phyloP scores from a whole-genome alignment of 495 filamentous ascomycete genomes.

The Staphylotrichum tortipilum region DNA sequence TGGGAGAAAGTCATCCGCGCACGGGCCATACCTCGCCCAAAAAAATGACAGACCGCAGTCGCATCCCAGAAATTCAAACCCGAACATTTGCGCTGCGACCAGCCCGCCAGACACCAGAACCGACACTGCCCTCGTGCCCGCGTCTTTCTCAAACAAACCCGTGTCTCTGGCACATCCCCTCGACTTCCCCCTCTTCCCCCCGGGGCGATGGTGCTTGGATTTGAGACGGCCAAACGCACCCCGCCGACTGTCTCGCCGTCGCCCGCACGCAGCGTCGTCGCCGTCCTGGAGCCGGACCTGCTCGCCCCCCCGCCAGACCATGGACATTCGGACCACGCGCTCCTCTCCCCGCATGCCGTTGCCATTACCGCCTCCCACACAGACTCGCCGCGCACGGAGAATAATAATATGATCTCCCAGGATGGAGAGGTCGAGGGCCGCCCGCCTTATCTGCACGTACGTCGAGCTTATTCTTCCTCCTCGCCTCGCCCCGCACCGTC shows the following conservation, averaged over 20 bases:
- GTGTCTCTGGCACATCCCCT: too few relatives aligned
- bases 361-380: constrained; percentile 9
- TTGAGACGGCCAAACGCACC: constrained; percentile 14
- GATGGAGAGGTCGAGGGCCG: constrained; percentile 36
- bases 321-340: constrained; percentile 29
- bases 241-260: constrained; percentile 9
- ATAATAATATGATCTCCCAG: constrained; percentile 33
- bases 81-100: constrained; percentile 9
- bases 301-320: constrained; percentile 23
- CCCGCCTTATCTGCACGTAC: constrained; percentile 40
- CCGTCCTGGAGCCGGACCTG: constrained; percentile 2
- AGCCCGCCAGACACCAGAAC: too few relatives aligned
- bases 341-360: constrained; percentile 22
- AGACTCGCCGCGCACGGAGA: constrained; percentile 18
- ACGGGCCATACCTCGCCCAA: constrained; percentile 14
- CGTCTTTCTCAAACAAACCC: too few relatives aligned
- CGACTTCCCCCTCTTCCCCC: constrained; percentile 1
- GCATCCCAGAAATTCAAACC: constrained; percentile 18
- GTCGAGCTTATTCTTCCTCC: constrained; percentile 9
- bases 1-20: neutral
- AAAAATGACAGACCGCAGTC: constrained; percentile 9
- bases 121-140: too few relatives aligned
- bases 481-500: too few relatives aligned
- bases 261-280: neutral
- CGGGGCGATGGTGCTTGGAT: constrained; percentile 27